Conservation (phyloP, 352 stramenopile genomes). For the Globisporangium carolinianum region DNA sequence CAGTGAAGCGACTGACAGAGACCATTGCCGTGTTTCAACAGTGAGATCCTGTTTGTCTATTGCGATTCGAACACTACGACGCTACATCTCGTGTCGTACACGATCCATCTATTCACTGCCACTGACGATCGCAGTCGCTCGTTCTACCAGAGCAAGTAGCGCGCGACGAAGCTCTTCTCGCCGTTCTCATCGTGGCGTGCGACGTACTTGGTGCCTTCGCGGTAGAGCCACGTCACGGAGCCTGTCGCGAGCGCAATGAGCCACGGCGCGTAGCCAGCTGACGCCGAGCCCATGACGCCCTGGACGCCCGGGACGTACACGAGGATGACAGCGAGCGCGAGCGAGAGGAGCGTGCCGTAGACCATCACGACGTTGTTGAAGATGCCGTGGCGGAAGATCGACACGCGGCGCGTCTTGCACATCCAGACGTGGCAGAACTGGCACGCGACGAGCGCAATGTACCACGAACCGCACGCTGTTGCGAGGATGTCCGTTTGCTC, state of each 20-base stretch:
- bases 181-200: slow-evolving; percentile 14
- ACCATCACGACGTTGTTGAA: slow-evolving; percentile 79
- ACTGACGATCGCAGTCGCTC: no score
- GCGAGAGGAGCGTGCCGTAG: slow-evolving; percentile 28
- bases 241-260: slow-evolving; percentile 30
- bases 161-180: not conserved
- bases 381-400: slow-evolving; percentile 58
- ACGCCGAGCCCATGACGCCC: slow-evolving; percentile 26
- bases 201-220: slow-evolving; percentile 29
- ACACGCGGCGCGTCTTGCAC: slow-evolving; percentile 79
- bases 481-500: slow-evolving; percentile 44
- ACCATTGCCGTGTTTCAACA: no score
- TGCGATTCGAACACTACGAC: no score
- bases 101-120: no score
- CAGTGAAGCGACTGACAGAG: no score
- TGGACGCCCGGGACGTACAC: slow-evolving; percentile 44
- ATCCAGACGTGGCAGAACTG: slow-evolving; percentile 83
- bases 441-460: slow-evolving; percentile 62
- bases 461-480: slow-evolving; percentile 61
- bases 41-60: no score
- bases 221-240: slow-evolving; percentile 29
- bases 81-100: no score
- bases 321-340: slow-evolving; percentile 35
- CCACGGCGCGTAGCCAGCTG: slow-evolving; percentile 38
- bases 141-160: not conserved